A percentile compares a stretch with the other conserved stretches of the same genome.
Evolutionary conservation across 306 rosid species (phyloP).

Genomic region (Medicago lupulina): DNA sequence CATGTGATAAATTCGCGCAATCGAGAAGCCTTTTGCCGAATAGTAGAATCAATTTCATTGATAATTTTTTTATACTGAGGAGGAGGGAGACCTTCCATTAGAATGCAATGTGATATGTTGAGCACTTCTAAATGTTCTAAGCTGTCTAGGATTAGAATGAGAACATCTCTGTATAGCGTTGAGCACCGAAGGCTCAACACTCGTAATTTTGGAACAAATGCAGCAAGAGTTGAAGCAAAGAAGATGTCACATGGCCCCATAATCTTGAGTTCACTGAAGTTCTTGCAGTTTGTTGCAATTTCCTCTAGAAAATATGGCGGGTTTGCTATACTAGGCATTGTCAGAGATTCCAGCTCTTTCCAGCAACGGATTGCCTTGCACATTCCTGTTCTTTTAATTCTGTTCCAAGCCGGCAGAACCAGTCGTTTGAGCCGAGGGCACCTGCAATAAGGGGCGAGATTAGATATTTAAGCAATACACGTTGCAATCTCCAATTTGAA

Average conservation of each 20-base stretch:
- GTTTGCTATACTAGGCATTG: conserved; percentile 78
- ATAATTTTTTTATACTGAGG: conserved; percentile 48
- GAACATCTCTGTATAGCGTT: conserved; percentile 53
- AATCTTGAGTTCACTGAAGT: conserved; percentile 74
- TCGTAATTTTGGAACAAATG: conserved; percentile 62
- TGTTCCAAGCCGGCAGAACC: conserved; percentile 88
- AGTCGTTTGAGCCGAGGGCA: conserved; percentile 64
- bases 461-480: conserved; percentile 19
- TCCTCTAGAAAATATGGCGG: conserved; percentile 73
- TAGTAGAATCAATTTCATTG: conserved; percentile 53
- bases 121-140: conserved; percentile 68
- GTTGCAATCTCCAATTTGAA: conserved; percentile 29
- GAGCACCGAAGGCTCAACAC: conserved; percentile 82
- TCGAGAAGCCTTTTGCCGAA: conserved; percentile 64
- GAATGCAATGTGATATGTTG: conserved; percentile 72
- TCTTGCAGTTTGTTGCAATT: conserved; percentile 63
- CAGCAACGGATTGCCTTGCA: conserved; percentile 71
- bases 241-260: conserved; percentile 76
- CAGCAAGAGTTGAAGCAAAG: conserved; percentile 58
- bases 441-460: conserved; percentile 48
- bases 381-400: conserved; percentile 77
- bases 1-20: conserved; percentile 63
- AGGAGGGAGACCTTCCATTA: conserved; percentile 55
- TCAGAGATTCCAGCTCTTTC: conserved; percentile 75
- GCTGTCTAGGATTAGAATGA: conserved; percentile 59